These are phyloP conservation scores for Sindora glabra DNA, from an alignment of 306 rosid species.

Conservation along the genomic window DNA sequence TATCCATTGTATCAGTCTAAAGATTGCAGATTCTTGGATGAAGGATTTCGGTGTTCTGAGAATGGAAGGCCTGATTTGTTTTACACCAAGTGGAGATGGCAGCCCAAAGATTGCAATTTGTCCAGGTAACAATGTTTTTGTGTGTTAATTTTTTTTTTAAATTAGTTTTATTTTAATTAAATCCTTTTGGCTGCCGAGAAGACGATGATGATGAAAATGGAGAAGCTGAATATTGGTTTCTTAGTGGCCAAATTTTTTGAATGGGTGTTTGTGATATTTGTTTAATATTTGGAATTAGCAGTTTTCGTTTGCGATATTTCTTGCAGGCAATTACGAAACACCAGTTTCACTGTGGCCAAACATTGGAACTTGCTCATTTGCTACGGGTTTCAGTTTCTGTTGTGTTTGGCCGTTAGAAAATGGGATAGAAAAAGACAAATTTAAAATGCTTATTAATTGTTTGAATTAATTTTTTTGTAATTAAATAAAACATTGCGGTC, in stretches of 20 bases:
- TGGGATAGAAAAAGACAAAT: not conserved
- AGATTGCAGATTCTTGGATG: slow-evolving; percentile 59
- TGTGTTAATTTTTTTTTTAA: not conserved
- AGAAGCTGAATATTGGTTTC: no score
- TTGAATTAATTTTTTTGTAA: not conserved
- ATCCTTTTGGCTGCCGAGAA: not conserved
- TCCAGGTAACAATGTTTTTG: slow-evolving; percentile 45
- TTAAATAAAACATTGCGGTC: not conserved
- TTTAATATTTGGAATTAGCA: no score
- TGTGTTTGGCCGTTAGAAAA: no score
- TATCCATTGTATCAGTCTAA: slow-evolving; percentile 68
- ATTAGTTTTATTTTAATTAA: no score
- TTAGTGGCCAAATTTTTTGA: no score
- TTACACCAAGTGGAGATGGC: slow-evolving; percentile 97
- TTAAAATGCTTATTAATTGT: not conserved
- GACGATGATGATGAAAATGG: no score
- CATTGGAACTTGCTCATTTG: no score
- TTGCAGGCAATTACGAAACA: no score
- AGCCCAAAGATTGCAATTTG: slow-evolving; percentile 72
- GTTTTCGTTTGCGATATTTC: no score
- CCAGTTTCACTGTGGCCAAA: no score
- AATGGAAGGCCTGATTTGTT: slow-evolving; percentile 86
- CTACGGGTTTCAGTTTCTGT: no score
- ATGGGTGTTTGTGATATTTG: no score
- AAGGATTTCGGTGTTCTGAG: slow-evolving; percentile 72